Base-by-base conservation (phyloP, 805 yeast genomes). In the Ogataea salicorniae region DNA sequence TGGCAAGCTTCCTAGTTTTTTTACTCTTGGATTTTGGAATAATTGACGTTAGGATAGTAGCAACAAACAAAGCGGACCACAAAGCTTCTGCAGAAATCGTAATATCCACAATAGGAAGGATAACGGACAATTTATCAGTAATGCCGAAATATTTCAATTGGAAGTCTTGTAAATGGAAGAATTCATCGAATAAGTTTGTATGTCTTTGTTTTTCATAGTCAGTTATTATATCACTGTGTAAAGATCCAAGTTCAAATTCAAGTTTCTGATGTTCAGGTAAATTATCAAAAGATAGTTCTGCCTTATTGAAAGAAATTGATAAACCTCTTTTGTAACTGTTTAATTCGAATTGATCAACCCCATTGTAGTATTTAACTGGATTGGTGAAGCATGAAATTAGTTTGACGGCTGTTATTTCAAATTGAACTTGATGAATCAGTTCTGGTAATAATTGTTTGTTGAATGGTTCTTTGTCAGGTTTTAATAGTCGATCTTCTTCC, bases 11-110 rank as follows among this genome's bases (percentile, higher is more conserved):
- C 17, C 26, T 20, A 6, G 11, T 41, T 29, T 22, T 37, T 14
- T 34, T 42, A 14, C 45, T 4, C 16, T 23, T 26, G 9, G 41
- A 26, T 34, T 43, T 23, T 9, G 60, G 59, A 14, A 56, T 17
- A 18, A 46, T 47, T 3, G 55, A 45, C 5, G 38, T 9, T 11
- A 58, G 13, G 6, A 55, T 45, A 2, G 57, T 46, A 37, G 49
- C 50, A 3, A 65, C 56, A 53, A 66, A 66, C 26, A 64, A 33
- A 1, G 60, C 7, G 2, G 63, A 51, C 70, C 70, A 66, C 17
- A 64, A 38, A 5, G 56, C 57, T 43, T 66, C 69, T n/a, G 61
- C 57, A 3, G 68, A 61, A 4, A 66, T 16, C 1, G 43, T 43
- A 1, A 51, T 40, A 39, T 66, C 67, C 11, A 66, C 41, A 7